A percentile compares a stretch with the other conserved stretches of the same genome.
phyloP scores from a whole-genome alignment of 2,329 filamentous ascomycete species.

The Xylariales sp. region DNA sequence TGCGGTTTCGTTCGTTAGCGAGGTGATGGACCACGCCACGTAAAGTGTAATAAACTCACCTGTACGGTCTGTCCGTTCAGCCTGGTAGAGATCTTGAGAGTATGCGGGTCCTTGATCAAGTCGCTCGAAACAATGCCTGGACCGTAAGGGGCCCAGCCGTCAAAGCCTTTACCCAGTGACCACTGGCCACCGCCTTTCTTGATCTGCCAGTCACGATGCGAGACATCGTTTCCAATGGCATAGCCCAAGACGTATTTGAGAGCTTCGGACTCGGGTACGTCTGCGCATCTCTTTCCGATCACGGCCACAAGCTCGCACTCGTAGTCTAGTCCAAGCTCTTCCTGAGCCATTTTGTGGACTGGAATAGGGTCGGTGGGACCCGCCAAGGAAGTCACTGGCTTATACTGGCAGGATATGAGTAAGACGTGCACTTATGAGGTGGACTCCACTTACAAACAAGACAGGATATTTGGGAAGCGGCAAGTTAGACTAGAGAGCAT shows the following conservation, averaged over 20 bases:
- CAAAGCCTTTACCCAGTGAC: constrained; percentile 69
- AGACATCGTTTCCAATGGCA: constrained; percentile 73
- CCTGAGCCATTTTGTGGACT: constrained; percentile 60
- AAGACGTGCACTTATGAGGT: background rate
- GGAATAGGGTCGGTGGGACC: constrained; percentile 64
- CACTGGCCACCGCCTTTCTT: constrained; percentile 65
- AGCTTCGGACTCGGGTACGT: constrained; percentile 61
- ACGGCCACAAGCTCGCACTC: constrained; percentile 74
- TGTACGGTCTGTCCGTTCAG: constrained; percentile 57
- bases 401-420: constrained; percentile 45
- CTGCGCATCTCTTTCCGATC: constrained; percentile 61
- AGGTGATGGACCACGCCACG: background rate
- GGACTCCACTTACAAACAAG: constrained; percentile 62
- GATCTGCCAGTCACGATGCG: constrained; percentile 72
- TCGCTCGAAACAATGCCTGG: constrained; percentile 61
- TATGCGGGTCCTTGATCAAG: constrained; percentile 53
- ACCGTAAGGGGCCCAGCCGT: constrained; percentile 70
- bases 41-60: constrained; percentile 21
- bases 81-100: constrained; percentile 50
- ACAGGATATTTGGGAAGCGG: constrained; percentile 67
- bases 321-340: constrained; percentile 65
- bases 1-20: constrained; percentile 15
- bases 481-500: constrained; percentile 47
- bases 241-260: constrained; percentile 73
- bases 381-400: constrained; percentile 60